Base-by-base conservation (phyloP, 1,139 yeast species). In the Yamadazyma kanchanaburiensis region DNA sequence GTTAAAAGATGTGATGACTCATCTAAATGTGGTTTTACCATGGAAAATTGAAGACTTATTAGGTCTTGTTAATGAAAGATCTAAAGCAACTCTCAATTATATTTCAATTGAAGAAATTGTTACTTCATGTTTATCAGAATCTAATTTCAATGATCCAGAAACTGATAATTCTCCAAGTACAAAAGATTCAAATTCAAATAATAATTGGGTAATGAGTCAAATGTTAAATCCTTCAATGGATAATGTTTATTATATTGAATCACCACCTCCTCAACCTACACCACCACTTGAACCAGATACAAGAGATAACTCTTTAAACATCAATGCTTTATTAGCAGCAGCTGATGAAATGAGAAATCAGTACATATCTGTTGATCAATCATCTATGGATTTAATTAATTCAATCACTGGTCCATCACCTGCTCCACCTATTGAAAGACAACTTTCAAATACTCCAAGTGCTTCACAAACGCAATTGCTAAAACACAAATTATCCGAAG, bases 61-160 rank as follows among this genome's bases (percentile, higher is more conserved):
- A 28, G 80, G 77, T 19, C 53, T 79, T 27, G 73, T 75, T 6
- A 71, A 77, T 32, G 86, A 79, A 48, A 58, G 77, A 34, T 77
- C 74, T 24, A 72, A 70, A 42, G 68, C 75, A 16, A 71, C 74
- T 2, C 47, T 65, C n/a, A 64, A 61, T 36, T 79, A 77, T 46
- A 62, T 72, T 9, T 76, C 83, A n/a, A 74, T 76, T 30, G 80
- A 73, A 35, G 85, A 79, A 41, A 69, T 78, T 26, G 76, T 78
- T 4, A 77, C 77, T 15, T 73, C 82, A 49, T 77, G 84, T 42
- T 60, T 76, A 8, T 71, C 72, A 48, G 80, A 74, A 34, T 40
- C 51, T 0, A 28, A 30, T 12, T 14, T 25, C 12, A 37, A 30
- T 26, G 45, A 40, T 11, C 42, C 34, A 15, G 38, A 31, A 6